A percentile compares a stretch with the other conserved stretches of the same genome.
These are phyloP conservation scores for Arthrobotrys megalospora DNA, from an alignment of 2,329 filamentous ascomycete species.

Conservation along the genomic window DNA sequence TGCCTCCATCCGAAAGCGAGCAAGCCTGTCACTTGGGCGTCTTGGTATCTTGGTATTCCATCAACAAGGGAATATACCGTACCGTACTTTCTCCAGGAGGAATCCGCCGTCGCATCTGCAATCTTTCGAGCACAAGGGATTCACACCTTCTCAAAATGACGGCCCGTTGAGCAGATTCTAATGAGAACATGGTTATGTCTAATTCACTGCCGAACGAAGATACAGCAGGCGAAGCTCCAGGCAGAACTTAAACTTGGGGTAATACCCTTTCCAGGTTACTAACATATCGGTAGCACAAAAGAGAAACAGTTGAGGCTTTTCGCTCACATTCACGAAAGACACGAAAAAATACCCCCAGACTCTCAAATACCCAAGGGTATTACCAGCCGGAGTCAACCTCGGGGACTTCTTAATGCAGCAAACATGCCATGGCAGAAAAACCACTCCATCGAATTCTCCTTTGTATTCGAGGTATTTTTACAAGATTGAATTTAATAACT, in stretches of 20 bases:
- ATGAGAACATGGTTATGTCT: constrained; percentile 3
- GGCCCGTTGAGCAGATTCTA: constrained; percentile 28
- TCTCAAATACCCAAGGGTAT: constrained; percentile 22
- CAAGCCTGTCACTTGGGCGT: constrained; percentile 35
- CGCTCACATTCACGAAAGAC: constrained; percentile 7
- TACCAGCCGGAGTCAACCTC: constrained; percentile 16
- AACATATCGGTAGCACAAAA: constrained; percentile 43
- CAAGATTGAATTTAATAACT: constrained; percentile 45
- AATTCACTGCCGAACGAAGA: constrained; percentile 22
- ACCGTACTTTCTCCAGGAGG: constrained; percentile 43
- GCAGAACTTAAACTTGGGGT: constrained; percentile 49
- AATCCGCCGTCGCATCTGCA: constrained; percentile 57
- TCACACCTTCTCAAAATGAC: constrained; percentile 38
- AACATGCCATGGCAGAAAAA: constrained; percentile 26
- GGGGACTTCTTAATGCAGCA: constrained; percentile 51
- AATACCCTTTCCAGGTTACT: constrained; percentile 53
- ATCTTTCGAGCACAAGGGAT: constrained; percentile 8
- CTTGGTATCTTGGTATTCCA: constrained; percentile 60
- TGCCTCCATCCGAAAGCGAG: constrained; percentile 58
- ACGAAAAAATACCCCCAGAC: constrained; percentile 17
- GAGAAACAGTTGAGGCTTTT: constrained; percentile 49
- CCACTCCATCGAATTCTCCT: background rate
- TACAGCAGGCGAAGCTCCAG: constrained; percentile 35
- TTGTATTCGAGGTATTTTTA: constrained; percentile 47
- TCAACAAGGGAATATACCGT: constrained; percentile 31